Evolutionary conservation across 148 eudicot species (phyloP).

Genomic region (Suaeda aralocaspica): DNA sequence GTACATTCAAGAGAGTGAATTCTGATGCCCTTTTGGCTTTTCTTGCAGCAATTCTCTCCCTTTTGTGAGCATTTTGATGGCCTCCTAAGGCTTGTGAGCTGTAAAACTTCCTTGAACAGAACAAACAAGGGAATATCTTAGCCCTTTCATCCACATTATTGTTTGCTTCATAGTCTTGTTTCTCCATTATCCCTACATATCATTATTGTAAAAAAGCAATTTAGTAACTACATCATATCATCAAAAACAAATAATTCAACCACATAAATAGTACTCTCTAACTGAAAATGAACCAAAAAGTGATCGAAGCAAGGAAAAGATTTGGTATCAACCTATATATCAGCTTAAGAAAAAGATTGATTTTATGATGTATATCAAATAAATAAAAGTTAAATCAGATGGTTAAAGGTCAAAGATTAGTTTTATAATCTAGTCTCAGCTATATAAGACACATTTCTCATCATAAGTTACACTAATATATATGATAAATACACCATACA

Average conservation of each 20-base stretch:
- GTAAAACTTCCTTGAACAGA: constrained; percentile 83
- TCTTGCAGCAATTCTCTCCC: constrained; percentile 73
- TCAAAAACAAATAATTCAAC: neutral
- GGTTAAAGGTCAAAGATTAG: no score
- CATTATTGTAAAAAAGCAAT: neutral
- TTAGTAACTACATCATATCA: neutral
- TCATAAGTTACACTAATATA: no score
- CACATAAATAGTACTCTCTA: neutral
- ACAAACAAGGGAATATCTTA: constrained; percentile 67
- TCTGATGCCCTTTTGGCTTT: constrained; percentile 38
- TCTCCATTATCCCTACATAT: constrained; percentile 43
- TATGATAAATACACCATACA: no score
- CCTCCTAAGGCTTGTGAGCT: constrained; percentile 98
- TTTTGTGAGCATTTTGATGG: constrained; percentile 97
- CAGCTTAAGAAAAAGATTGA: no score
- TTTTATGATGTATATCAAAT: no score
- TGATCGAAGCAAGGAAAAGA: no score
- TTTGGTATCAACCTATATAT: no score
- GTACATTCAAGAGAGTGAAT: constrained; percentile 24
- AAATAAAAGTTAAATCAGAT: no score
- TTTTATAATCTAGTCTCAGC: no score
- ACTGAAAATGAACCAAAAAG: no score
- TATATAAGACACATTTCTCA: no score
- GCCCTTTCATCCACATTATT: constrained; percentile 25
- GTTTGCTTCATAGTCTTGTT: constrained; percentile 23